phyloP scores from a whole-genome alignment of 2,329 filamentous ascomycete species.

The Alternaria alternata region DNA sequence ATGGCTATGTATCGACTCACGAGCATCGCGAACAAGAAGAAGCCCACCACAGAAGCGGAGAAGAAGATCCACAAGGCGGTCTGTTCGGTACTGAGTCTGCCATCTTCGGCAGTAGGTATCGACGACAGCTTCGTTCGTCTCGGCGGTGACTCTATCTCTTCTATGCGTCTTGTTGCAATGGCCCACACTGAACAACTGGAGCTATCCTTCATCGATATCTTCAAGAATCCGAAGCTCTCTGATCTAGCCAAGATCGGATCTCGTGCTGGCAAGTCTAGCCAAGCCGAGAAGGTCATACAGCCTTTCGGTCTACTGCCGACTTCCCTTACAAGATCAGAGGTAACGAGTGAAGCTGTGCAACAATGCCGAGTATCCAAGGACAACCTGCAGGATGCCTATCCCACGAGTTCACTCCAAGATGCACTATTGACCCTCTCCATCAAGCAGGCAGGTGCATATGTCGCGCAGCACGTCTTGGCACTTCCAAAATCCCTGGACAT shows the following conservation, averaged over 20 bases:
- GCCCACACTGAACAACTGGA: slow-evolving; percentile 38
- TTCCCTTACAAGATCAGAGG: slow-evolving; percentile 17
- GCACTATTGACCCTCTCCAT: slow-evolving; percentile 59
- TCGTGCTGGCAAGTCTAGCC: slow-evolving; percentile 1
- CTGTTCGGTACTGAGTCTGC: slow-evolving; percentile 38
- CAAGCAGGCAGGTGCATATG: slow-evolving; percentile 58
- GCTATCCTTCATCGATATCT: slow-evolving; percentile 43
- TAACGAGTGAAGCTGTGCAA: slow-evolving; percentile 30
- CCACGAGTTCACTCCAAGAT: slow-evolving; percentile 55
- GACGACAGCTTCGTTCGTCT: slow-evolving; percentile 49
- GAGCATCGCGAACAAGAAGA: slow-evolving; percentile 39
- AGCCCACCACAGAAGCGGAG: slow-evolving; percentile 36
- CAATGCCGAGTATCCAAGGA: slow-evolving; percentile 33
- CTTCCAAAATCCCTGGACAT: slow-evolving; percentile 53
- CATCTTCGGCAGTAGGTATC: slow-evolving; percentile 34
- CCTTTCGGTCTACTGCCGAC: slow-evolving; percentile 34
- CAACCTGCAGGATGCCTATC: slow-evolving; percentile 51
- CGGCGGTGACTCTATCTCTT: slow-evolving; percentile 42
- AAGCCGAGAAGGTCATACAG: slow-evolving; percentile 20
- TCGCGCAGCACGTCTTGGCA: slow-evolving; percentile 56
- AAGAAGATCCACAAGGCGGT: slow-evolving; percentile 45
- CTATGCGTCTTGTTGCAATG: slow-evolving; percentile 43
- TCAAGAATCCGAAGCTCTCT: slow-evolving; percentile 41
- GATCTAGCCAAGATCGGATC: slow-evolving; percentile 40
- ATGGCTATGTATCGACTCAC: slow-evolving; percentile 42